Evolutionary conservation across 345 rosid species (phyloP).

Genomic region (Populus ilicifolia): DNA sequence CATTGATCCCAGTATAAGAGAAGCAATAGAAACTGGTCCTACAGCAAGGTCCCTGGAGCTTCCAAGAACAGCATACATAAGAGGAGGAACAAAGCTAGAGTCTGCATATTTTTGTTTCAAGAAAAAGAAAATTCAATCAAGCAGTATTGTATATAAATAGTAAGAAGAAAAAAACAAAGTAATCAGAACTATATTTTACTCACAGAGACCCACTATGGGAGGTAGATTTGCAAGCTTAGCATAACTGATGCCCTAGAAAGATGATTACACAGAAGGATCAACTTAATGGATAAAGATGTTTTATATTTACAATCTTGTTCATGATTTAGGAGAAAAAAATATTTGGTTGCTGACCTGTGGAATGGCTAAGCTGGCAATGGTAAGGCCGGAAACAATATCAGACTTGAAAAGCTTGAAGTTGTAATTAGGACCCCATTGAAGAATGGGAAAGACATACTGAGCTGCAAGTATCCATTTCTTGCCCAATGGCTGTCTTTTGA

Average conservation of each 20-base stretch:
- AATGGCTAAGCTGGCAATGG: slow-evolving; percentile 98
- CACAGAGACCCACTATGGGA: slow-evolving; percentile 89
- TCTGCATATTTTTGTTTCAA: slow-evolving; percentile 33
- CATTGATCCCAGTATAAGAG: slow-evolving; percentile 93
- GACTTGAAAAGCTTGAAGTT: slow-evolving; percentile 69
- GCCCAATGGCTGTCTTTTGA: slow-evolving; percentile 60
- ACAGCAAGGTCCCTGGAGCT: slow-evolving; percentile 95
- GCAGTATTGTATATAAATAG: not conserved
- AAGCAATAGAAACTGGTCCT: slow-evolving; percentile 93
- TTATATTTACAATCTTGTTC: not conserved
- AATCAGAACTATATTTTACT: slow-evolving; percentile 26
- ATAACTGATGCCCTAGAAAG: slow-evolving; percentile 85
- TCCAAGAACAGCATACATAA: slow-evolving; percentile 87
- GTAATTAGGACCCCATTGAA: slow-evolving; percentile 85
- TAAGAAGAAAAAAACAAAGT: not conserved
- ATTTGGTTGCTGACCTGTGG: slow-evolving; percentile 57
- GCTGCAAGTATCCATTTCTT: slow-evolving; percentile 59
- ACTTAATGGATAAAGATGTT: not conserved
- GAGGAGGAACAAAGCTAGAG: slow-evolving; percentile 96
- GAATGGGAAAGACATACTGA: slow-evolving; percentile 80
- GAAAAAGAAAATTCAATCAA: not conserved
- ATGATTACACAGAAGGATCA: not conserved
- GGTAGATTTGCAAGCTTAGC: slow-evolving; percentile 92
- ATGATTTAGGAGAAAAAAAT: not conserved
- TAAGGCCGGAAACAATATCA: slow-evolving; percentile 81